Evolutionary conservation across 306 rosid species (phyloP).

Genomic region (Ziziphus jujuba): DNA sequence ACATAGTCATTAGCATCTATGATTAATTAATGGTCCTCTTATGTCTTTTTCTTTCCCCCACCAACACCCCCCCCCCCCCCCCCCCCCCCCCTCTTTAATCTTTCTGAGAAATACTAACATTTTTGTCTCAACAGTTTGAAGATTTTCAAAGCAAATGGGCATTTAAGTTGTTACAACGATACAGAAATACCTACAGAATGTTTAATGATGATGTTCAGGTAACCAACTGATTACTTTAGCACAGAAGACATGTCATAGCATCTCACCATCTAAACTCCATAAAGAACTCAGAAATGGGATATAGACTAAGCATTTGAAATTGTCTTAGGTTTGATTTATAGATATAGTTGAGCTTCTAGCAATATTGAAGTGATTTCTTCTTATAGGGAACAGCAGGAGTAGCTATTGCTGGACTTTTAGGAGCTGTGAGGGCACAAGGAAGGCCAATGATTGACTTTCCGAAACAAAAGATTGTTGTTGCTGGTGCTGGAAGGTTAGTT

Average conservation of each 20-base stretch:
- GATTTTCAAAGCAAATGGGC: slow-evolving; percentile 99
- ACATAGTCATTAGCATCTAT: slow-evolving; percentile 3
- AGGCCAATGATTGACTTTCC: slow-evolving; percentile 98
- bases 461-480: slow-evolving; percentile 95
- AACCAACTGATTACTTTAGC: slow-evolving; percentile 8
- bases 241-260: background rate
- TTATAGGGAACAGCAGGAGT: slow-evolving; percentile 97
- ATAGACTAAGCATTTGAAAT: background rate
- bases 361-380: slow-evolving; percentile 23
- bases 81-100: no score
- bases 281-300: background rate
- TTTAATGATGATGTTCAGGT: slow-evolving; percentile 99
- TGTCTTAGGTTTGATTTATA: background rate
- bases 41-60: slow-evolving; percentile 12
- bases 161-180: slow-evolving; percentile 89
- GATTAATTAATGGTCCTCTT: background rate
- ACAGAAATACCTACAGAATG: slow-evolving; percentile 90
- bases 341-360: background rate
- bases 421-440: slow-evolving; percentile 99
- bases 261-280: background rate
- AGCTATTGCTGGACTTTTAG: slow-evolving; percentile 96
- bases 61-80: no score
- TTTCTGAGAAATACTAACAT: slow-evolving; percentile 9
- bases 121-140: slow-evolving; percentile 70
- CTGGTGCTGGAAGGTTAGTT: slow-evolving; percentile 99